phyloP scores from a whole-genome alignment of 805 yeast genomes.

The Myxozyma geophila region DNA sequence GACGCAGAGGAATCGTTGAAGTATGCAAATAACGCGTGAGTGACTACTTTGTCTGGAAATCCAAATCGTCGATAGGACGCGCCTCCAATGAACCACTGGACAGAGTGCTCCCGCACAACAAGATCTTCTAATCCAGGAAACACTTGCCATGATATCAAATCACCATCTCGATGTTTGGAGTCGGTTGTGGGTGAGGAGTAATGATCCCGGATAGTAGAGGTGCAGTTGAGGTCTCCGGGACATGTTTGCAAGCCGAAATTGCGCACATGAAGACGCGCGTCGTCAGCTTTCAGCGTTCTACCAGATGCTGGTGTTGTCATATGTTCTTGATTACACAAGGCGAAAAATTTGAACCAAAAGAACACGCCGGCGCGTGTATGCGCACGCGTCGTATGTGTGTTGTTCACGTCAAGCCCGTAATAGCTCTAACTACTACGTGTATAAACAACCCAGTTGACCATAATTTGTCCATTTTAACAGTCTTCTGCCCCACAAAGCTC shows the following conservation, averaged over 20 bases:
- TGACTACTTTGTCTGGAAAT: constrained; percentile 54
- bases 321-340: not conserved
- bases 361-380: not conserved
- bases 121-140: constrained; percentile 42
- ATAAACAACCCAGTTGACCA: not conserved
- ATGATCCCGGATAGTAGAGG: not conserved
- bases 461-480: not conserved
- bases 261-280: constrained; percentile 6
- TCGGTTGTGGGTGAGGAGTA: not conserved
- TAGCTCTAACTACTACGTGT: not conserved
- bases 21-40: constrained; percentile 64
- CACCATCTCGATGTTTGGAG: not conserved
- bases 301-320: not conserved
- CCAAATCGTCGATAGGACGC: constrained; percentile 54
- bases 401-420: not conserved
- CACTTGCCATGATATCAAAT: constrained; percentile 2
- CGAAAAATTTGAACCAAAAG: not conserved
- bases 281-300: not conserved
- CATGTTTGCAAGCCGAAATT: constrained; percentile 1
- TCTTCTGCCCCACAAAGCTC: too few relatives aligned
- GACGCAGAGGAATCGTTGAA: constrained; percentile 46
- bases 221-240: not conserved
- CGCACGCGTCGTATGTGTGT: not conserved
- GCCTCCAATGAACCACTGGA: constrained; percentile 57
- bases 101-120: constrained; percentile 48